Conservation (phyloP, 805 yeast genomes). For the Myxozyma neotropica region DNA sequence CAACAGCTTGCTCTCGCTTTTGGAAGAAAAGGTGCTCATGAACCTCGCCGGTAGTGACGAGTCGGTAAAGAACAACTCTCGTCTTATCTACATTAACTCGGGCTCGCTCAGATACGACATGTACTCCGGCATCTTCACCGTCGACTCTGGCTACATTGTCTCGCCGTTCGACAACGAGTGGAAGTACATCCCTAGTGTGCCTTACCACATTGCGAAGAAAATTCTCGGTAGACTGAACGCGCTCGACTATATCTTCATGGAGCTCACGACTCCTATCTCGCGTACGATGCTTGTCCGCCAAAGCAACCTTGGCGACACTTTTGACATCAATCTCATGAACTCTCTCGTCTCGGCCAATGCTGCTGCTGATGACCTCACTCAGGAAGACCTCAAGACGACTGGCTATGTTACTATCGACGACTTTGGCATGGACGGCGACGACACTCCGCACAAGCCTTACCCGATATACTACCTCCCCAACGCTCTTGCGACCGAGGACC, state of each 20-base stretch:
- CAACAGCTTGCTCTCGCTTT: constrained; percentile 59
- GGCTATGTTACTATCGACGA: constrained; percentile 89
- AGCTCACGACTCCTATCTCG: constrained; percentile 32
- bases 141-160: constrained; percentile 76
- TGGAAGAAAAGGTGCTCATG: constrained; percentile 61
- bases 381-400: constrained; percentile 45
- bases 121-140: constrained; percentile 79
- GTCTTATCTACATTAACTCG: constrained; percentile 73
- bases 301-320: constrained; percentile 28
- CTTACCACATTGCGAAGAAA: constrained; percentile 57
- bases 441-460: constrained; percentile 63
- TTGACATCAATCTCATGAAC: constrained; percentile 28
- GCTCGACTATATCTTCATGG: constrained; percentile 49
- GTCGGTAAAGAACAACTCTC: constrained; percentile 41
- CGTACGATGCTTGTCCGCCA: constrained; percentile 32
- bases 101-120: constrained; percentile 88
- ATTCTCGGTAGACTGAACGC: constrained; percentile 62
- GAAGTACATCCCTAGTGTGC: constrained; percentile 63
- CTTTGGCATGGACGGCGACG: constrained; percentile 85
- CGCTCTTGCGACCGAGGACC: constrained; percentile 60
- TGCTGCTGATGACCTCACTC: constrained; percentile 36
- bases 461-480: constrained; percentile 70
- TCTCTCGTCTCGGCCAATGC: constrained; percentile 26
- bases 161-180: constrained; percentile 85
- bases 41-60: constrained; percentile 39